Conservation (phyloP, 2,329 filamentous ascomycete genomes). For the Gaeumannomyces tritici region DNA sequence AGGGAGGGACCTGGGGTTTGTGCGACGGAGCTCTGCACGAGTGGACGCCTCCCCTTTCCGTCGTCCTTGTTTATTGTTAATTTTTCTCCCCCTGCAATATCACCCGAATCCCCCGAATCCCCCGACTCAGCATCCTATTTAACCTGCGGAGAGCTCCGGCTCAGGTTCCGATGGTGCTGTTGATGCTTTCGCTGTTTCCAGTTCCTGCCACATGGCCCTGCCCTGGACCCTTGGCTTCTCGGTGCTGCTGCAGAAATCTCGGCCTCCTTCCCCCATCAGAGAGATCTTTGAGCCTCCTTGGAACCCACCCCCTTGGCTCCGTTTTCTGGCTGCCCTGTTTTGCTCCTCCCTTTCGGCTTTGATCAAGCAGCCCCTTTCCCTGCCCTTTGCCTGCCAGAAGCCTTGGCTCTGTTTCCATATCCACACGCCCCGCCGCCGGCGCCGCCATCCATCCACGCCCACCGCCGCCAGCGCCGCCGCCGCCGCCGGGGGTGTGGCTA, state of each 20-base stretch:
- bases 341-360: not conserved
- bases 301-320: not conserved
- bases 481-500: not conserved
- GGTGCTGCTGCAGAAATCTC: not conserved
- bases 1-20: too few species aligned
- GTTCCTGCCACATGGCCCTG: not conserved
- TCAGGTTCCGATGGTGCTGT: not conserved
- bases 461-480: too few species aligned
- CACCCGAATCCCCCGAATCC: not conserved
- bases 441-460: too few species aligned
- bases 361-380: not conserved
- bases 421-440: not conserved
- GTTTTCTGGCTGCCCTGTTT: not conserved
- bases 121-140: not conserved
- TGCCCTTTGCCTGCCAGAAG: not conserved
- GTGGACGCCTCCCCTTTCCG: too few species aligned
- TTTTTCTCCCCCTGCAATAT: not conserved
- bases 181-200: slow-evolving; percentile 1
- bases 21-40: too few species aligned
- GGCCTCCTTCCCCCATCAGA: not conserved
- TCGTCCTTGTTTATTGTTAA: too few species aligned
- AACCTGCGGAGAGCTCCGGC: slow-evolving; percentile 1
- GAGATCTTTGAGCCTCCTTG: not conserved
- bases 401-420: not conserved
- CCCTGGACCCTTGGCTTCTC: not conserved